Percentiles rank a stretch among this genome's conserved stretches.
phyloP scores from a whole-genome alignment of 768 basidiomycete genomes.

The Leccinum incarnatum region DNA sequence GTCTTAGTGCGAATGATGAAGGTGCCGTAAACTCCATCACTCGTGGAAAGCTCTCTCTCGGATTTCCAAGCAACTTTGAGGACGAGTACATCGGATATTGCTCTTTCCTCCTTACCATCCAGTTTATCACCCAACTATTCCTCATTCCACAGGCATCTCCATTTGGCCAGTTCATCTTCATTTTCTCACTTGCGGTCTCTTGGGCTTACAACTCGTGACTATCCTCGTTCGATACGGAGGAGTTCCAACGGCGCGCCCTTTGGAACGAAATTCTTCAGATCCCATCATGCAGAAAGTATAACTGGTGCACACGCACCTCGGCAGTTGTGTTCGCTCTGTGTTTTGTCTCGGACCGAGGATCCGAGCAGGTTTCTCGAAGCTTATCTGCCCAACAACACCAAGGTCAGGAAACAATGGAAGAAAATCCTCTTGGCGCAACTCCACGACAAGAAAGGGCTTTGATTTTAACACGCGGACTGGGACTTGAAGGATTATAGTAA shows the following conservation, averaged over 20 bases:
- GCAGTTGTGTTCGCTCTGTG: slow-evolving; percentile 6
- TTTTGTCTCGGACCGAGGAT: slow-evolving; percentile 3
- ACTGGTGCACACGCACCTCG: slow-evolving; percentile 1
- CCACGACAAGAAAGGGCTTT: background rate
- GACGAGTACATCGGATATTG: background rate
- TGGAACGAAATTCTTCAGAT: background rate
- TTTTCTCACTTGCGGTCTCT: slow-evolving; percentile 6
- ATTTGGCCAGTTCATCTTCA: background rate
- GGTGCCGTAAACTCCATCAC: too few species aligned
- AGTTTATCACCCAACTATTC: background rate
- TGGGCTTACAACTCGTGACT: background rate
- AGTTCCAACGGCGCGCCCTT: background rate
- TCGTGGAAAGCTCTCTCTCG: background rate
- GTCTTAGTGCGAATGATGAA: background rate
- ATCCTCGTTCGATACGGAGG: background rate
- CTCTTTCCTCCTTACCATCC: background rate
- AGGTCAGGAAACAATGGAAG: slow-evolving; percentile 5
- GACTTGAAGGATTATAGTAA: background rate
- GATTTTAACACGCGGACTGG: background rate
- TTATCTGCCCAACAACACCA: slow-evolving; percentile 6
- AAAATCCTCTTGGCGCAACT: background rate
- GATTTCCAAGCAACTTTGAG: background rate
- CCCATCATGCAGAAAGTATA: background rate
- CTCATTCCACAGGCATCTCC: background rate
- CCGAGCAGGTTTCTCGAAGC: slow-evolving; percentile 4